Evolutionary conservation across 768 basidiomycete genomes (phyloP), one percentile per base, ranked within the genome.

Genomic region (Epithele typhae): DNA sequence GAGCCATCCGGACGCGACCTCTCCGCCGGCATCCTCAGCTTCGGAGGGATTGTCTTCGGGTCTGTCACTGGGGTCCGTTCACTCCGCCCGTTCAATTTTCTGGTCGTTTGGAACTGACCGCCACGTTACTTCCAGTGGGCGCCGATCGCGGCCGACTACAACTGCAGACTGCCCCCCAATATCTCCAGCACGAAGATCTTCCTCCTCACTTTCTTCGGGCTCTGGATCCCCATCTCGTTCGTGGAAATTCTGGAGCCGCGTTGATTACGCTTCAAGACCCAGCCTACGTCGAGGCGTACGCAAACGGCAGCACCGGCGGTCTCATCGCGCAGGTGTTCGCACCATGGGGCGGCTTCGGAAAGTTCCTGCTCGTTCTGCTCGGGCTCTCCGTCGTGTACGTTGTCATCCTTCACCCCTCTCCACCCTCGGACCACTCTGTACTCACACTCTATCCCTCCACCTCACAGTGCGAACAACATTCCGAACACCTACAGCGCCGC

Each of bases 121-220:
- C n/a, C n/a, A n/a, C n/a, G n/a, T n/a, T n/a, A 34, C 25, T 3
- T n/a, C 14, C 21, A 67, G 55, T 77, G 75, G 77, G 71, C 74
- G 0, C 70, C 75, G 2, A 53, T 79, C 1, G 77, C 76, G 3
- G 77, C 78, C 5, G 78, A 79, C 57, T 79, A 76, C 57, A 78
- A 77, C 52, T 73, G 72, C 52, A 66, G 71, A 21, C 60, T 79
- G 0, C 78, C 78, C 0, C 69, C 52, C 2, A 55, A 73, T 43
- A 76, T 71, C 3, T 64, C 68, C 10, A 58, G 69, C 18, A 58
- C 59, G 43, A 70, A 69, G 22, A 66, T 79, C 15, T 79, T 80
- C 60, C 25, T 66, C 10, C 49, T 79, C 37, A 78, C 78, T 0
- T 77, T 73, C 57, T 72, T 72, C 32, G 78, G 78, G 1, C 51